Percentiles rank a stretch among this genome's conserved stretches.
phyloP scores from a whole-genome alignment of 2,329 filamentous ascomycete genomes.

The Scedosporium minutisporum region DNA sequence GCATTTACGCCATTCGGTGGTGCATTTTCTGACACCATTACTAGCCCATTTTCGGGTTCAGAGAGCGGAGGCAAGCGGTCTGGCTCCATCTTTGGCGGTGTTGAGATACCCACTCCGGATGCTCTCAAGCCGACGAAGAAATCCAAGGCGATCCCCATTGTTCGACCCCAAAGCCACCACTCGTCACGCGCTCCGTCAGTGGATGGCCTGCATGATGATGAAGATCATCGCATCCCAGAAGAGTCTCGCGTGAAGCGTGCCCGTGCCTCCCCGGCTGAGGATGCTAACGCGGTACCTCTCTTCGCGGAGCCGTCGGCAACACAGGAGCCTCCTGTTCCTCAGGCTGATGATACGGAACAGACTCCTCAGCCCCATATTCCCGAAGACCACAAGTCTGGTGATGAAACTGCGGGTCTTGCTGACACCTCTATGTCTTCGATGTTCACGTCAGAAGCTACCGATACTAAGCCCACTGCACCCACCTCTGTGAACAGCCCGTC shows the following conservation, averaged over 20 bases:
- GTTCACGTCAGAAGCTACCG: conserved; percentile 40
- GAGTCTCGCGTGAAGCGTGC: conserved; percentile 68
- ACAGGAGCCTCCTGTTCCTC: background rate
- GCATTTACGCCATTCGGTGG: conserved; percentile 57
- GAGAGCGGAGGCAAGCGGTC: conserved; percentile 31
- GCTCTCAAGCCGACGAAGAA: conserved; percentile 57
- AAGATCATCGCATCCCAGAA: conserved; percentile 50
- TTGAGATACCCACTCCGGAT: conserved; percentile 47
- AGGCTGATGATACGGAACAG: conserved; percentile 12
- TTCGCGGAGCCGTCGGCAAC: conserved; percentile 52
- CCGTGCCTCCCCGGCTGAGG: conserved; percentile 53
- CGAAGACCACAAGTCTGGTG: conserved; percentile 16
- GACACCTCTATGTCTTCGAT: conserved; percentile 47
- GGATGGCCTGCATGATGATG: conserved; percentile 33
- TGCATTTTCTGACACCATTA: conserved; percentile 33
- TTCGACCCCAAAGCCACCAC: conserved; percentile 52
- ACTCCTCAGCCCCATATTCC: conserved; percentile 17
- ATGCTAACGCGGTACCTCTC: conserved; percentile 57
- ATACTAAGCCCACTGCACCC: conserved; percentile 38
- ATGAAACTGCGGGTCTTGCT: conserved; percentile 30
- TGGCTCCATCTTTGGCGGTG: conserved; percentile 58
- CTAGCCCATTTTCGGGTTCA: conserved; percentile 34
- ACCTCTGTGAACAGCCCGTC: conserved; percentile 41
- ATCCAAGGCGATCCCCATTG: conserved; percentile 76
- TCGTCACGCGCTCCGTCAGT: conserved; percentile 19